phyloP scores from a whole-genome alignment of 805 yeast species.

The Maudiozyma turicensis region DNA sequence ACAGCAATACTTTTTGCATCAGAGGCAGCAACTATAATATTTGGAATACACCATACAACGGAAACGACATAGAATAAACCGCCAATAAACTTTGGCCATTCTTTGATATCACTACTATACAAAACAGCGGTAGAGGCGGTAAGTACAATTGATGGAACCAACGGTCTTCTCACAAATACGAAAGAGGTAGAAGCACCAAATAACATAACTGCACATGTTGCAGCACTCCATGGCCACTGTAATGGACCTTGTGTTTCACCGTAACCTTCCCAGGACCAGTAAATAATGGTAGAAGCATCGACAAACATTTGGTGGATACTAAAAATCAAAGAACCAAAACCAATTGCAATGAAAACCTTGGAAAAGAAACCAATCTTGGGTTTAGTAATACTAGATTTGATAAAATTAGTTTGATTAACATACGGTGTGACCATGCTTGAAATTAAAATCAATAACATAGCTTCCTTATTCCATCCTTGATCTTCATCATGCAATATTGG shows the following conservation, averaged over 20 bases:
- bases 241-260: conserved; percentile 83
- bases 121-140: conserved; percentile 24
- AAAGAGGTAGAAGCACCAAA: conserved; percentile 39
- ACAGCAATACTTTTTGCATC: conserved; percentile 47
- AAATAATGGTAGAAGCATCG: conserved; percentile 78
- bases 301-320: conserved; percentile 64
- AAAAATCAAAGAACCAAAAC: conserved; percentile 70
- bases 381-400: conserved; percentile 12
- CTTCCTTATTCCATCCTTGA: conserved; percentile 78
- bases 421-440: conserved; percentile 56
- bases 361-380: conserved; percentile 5
- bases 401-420: conserved; percentile 17
- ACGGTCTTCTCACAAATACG: conserved; percentile 13
- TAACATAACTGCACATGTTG: conserved; percentile 50
- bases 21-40: conserved; percentile 45
- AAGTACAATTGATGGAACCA: conserved; percentile 21
- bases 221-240: conserved; percentile 52
- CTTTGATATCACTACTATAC: conserved; percentile 13
- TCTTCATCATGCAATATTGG: conserved; percentile 78
- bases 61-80: conserved; percentile 59
- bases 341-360: conserved; percentile 34
- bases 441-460: conserved; percentile 33
- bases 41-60: conserved; percentile 54
- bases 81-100: conserved; percentile 40
- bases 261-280: conserved; percentile 96